Evolutionary conservation across 345 rosid species (phyloP).

Genomic region (Hypericum androsaemum): DNA sequence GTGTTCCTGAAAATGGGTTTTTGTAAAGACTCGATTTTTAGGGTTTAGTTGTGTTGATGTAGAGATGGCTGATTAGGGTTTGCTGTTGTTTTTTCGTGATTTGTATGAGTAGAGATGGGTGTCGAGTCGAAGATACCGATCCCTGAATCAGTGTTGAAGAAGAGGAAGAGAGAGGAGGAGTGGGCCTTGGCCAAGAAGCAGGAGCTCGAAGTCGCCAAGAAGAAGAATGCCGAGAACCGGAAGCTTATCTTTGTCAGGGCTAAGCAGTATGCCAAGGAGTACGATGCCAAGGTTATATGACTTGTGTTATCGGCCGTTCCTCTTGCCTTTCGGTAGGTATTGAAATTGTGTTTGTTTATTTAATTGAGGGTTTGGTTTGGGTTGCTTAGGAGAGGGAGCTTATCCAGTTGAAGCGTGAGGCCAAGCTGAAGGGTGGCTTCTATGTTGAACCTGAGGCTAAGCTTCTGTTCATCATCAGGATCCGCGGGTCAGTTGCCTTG

Average conservation of each 20-base stretch:
- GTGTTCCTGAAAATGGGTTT: too few species aligned
- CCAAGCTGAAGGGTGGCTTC: constrained; percentile 76
- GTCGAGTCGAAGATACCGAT: constrained; percentile 1
- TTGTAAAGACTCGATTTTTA: too few species aligned
- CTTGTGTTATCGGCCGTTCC: not conserved
- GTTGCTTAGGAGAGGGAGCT: constrained; percentile 46
- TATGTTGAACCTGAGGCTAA: constrained; percentile 90
- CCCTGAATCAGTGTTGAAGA: constrained; percentile 8
- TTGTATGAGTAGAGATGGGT: constrained; percentile 1
- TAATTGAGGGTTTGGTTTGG: too few species aligned
- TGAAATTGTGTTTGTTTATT: not conserved
- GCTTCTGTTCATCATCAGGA: constrained; percentile 66
- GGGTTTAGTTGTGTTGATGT: too few species aligned
- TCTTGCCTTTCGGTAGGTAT: not conserved
- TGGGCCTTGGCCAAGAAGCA: constrained; percentile 5
- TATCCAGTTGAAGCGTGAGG: constrained; percentile 66
- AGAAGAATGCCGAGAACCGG: constrained; percentile 8
- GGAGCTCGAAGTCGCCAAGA: not conserved
- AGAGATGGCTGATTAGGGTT: too few species aligned
- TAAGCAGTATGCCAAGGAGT: constrained; percentile 8
- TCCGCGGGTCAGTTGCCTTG: constrained; percentile 45
- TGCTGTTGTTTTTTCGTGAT: not conserved
- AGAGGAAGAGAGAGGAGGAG: constrained; percentile 8
- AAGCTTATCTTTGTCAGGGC: constrained; percentile 4
- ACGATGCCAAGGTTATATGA: not conserved